Conservation (phyloP, 2,329 filamentous ascomycete species). For the Trichophyton mentagrophytes region DNA sequence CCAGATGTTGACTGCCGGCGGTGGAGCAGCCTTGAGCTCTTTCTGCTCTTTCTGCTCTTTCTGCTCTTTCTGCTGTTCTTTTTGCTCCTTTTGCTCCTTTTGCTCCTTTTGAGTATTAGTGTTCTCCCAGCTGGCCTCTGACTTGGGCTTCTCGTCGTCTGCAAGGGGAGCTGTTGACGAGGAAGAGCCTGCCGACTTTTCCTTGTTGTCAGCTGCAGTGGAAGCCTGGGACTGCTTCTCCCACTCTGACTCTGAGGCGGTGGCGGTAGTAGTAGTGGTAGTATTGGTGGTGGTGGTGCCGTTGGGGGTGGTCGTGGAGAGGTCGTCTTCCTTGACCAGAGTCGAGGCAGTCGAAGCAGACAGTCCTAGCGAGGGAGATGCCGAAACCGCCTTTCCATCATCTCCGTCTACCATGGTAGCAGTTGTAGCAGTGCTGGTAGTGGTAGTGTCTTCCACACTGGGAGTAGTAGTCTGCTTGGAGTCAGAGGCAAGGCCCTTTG, state of each 20-base stretch:
- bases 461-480: slow-evolving; percentile 23
- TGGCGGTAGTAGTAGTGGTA: neutral
- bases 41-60: slow-evolving; percentile 23
- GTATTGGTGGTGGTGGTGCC: neutral
- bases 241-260: slow-evolving; percentile 46
- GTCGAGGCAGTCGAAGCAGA: slow-evolving; percentile 43
- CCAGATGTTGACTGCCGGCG: slow-evolving; percentile 82
- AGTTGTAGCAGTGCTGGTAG: slow-evolving; percentile 8
- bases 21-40: slow-evolving; percentile 65
- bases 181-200: slow-evolving; percentile 19
- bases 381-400: slow-evolving; percentile 16
- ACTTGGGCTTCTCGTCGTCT: slow-evolving; percentile 31
- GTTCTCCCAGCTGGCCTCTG: neutral
- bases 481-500: slow-evolving; percentile 54
- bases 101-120: neutral
- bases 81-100: too few relatives aligned
- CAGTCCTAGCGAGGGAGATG: slow-evolving; percentile 41
- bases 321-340: slow-evolving; percentile 47
- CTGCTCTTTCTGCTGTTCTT: too few relatives aligned
- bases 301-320: slow-evolving; percentile 49
- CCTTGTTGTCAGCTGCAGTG: slow-evolving; percentile 47
- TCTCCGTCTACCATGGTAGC: neutral
- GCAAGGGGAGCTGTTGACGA: slow-evolving; percentile 13
- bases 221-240: slow-evolving; percentile 52
- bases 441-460: neutral